Conservation (phyloP, 164 flowering plant species). For the Kalanchoe fedtschenkoi region DNA sequence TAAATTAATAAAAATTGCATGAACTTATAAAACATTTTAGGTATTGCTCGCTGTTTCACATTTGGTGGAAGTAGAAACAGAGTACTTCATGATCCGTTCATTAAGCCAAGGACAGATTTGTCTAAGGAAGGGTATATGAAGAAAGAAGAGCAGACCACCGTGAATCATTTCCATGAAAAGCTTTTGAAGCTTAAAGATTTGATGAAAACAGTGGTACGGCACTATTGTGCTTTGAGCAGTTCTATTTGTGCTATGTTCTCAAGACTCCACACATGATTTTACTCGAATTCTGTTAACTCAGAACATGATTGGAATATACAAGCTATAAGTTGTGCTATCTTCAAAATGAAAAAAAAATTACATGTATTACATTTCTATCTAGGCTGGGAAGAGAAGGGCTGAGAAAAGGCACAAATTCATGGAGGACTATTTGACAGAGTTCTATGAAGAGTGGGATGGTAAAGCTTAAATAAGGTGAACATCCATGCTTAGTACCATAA, state of each 20-base stretch:
- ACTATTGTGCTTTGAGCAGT: no score
- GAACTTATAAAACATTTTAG: conserved; percentile 18
- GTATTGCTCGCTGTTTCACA: conserved; percentile 93
- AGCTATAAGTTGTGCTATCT: neutral
- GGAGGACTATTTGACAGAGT: conserved; percentile 62
- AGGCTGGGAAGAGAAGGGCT: conserved; percentile 84
- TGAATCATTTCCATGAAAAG: conserved; percentile 91
- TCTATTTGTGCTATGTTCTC: neutral
- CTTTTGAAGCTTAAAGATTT: conserved; percentile 72
- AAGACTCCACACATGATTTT: neutral
- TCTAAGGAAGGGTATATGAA: conserved; percentile 75
- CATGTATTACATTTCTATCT: conserved; percentile 10
- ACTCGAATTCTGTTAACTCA: neutral
- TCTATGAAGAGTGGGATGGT: conserved; percentile 84
- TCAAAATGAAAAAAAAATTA: neutral
- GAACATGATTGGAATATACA: neutral
- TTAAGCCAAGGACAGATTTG: conserved; percentile 47
- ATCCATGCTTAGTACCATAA: neutral
- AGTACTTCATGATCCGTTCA: conserved; percentile 63
- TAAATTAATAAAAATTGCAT: neutral
- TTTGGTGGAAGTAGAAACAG: conserved; percentile 83
- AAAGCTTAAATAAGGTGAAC: conserved; percentile 30
- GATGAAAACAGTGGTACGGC: conserved; percentile 78
- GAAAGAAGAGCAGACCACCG: conserved; percentile 68
- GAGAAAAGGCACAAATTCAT: conserved; percentile 85